Evolutionary conservation across 345 rosid species (phyloP).

Genomic region (Gossypium herbaceum): DNA sequence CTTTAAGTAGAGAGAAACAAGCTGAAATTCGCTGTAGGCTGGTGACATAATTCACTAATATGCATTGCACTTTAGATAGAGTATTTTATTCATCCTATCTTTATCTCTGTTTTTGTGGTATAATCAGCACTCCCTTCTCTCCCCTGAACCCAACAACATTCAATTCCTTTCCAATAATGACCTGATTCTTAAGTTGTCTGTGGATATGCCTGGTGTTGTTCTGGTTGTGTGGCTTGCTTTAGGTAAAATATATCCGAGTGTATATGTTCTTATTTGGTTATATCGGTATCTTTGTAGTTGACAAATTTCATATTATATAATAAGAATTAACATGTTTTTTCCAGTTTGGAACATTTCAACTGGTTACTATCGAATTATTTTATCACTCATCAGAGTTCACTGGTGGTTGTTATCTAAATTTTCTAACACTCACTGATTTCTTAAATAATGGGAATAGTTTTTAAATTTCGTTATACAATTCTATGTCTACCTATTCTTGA

Average conservation of each 20-base stretch:
- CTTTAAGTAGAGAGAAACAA: not conserved
- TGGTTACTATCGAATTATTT: not conserved
- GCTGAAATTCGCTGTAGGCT: not conserved
- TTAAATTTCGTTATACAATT: no score
- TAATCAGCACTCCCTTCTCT: not conserved
- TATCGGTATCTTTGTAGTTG: not conserved
- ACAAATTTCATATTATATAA: not conserved
- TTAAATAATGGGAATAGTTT: no score
- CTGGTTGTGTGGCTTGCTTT: not conserved
- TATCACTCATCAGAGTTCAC: not conserved
- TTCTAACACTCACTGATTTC: not conserved
- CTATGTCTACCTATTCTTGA: not conserved
- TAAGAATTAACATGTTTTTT: not conserved
- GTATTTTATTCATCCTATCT: not conserved
- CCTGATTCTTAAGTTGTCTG: not conserved
- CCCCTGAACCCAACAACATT: not conserved
- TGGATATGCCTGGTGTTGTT: conserved; percentile 15
- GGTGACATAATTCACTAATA: not conserved
- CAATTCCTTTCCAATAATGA: not conserved
- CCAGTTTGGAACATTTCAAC: not conserved
- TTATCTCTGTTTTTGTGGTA: not conserved
- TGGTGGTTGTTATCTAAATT: not conserved
- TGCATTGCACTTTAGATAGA: not conserved
- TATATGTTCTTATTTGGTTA: not conserved
- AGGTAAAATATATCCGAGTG: not conserved